These are phyloP conservation scores for Neofusicoccum umdonicola DNA, from an alignment of 2,329 filamentous ascomycete genomes.

Conservation along the genomic window DNA sequence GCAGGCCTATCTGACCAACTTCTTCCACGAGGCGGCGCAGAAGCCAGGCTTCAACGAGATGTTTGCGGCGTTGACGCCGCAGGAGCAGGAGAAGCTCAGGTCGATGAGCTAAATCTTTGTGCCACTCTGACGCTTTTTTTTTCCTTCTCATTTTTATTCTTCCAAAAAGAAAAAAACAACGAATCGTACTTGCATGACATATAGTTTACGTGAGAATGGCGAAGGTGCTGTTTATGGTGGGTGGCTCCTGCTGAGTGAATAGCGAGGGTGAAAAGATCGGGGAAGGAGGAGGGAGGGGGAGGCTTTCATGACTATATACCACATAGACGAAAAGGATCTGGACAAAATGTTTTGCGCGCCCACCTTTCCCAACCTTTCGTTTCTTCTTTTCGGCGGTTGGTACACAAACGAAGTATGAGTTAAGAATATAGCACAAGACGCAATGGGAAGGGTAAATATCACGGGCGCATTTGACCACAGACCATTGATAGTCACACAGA, in stretches of 20 bases:
- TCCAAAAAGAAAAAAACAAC: neutral
- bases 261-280: neutral
- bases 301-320: slow-evolving; percentile 8
- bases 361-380: neutral
- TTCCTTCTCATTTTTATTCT: neutral
- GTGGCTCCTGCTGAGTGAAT: too few species aligned
- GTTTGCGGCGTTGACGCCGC: slow-evolving; percentile 53
- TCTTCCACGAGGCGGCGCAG: slow-evolving; percentile 64
- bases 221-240: neutral
- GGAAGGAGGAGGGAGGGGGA: neutral
- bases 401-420: neutral
- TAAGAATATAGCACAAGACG: neutral
- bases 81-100: slow-evolving; percentile 55
- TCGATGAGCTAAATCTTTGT: slow-evolving; percentile 22
- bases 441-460: too few species aligned
- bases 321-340: slow-evolving; percentile 14
- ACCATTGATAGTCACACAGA: too few species aligned
- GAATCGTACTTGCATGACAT: neutral
- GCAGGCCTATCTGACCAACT: slow-evolving; percentile 76
- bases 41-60: slow-evolving; percentile 55
- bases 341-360: neutral
- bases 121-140: too few species aligned
- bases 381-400: neutral
- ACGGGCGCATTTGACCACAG: too few species aligned
- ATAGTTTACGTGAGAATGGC: neutral